A percentile compares a stretch with the other conserved stretches of the same genome.
Conservation (phyloP, 2,329 filamentous ascomycete species). For the Ceratocystis papillata region DNA sequence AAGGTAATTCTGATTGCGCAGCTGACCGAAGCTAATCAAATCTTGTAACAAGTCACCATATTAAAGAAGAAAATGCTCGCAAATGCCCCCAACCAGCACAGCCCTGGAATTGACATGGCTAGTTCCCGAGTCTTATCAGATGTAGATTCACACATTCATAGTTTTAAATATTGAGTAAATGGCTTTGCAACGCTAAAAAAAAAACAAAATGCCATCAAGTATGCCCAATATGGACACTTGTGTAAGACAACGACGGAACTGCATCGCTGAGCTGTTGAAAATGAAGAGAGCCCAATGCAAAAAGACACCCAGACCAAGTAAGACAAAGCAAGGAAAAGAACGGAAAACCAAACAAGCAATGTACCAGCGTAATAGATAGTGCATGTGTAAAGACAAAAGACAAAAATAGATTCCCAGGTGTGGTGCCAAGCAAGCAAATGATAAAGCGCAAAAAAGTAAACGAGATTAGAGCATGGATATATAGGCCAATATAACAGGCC, state of each 20-base stretch:
- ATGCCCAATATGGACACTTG: background rate
- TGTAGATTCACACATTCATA: background rate
- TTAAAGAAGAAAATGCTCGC: background rate
- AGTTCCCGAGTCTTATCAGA: too few relatives aligned
- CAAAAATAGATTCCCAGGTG: background rate
- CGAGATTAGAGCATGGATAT: background rate
- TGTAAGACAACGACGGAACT: background rate
- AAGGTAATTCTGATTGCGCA: background rate
- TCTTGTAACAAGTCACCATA: background rate
- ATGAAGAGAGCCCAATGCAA: conserved; percentile 1
- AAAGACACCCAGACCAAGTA: background rate
- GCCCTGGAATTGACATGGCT: too few relatives aligned
- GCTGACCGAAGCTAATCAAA: background rate
- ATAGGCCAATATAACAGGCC: background rate
- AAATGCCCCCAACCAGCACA: too few relatives aligned
- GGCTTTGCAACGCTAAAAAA: background rate
- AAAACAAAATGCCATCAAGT: background rate
- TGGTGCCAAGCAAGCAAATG: background rate
- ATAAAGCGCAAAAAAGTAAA: background rate
- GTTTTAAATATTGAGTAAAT: background rate
- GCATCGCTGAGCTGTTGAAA: background rate
- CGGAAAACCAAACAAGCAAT: background rate
- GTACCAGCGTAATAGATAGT: background rate
- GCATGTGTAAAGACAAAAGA: background rate
- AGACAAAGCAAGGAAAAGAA: background rate